Evolutionary conservation across 208 protist species (phyloP), one percentile per base, ranked within the genome.

Genomic region (Tritrichomonas musculus): DNA sequence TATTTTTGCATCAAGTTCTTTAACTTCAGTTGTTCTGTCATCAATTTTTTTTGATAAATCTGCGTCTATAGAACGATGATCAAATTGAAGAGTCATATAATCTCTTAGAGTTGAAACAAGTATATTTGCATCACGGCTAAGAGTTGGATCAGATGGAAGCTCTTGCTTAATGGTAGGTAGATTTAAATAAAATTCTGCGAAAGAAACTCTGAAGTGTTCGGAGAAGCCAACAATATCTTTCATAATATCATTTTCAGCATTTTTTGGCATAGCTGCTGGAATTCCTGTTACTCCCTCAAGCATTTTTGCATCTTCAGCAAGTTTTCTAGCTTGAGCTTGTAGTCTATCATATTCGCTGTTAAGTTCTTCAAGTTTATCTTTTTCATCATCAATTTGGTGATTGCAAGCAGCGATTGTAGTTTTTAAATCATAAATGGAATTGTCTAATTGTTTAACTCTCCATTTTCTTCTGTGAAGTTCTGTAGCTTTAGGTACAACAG

Each of bases 391-490:
- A 14, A 88, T n/a, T 39, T 88, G 77, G 5, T 88, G 41, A 47
- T 88, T 88, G 20, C 47, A 57, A 17, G 77, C 77, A n/a, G 77
- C 77, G 2, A 88, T n/a, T 55, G 77, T 88, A 9, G 77, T 88
- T 30, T 88, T 88, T 5, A 88, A 57, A 57, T 88, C 77, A 49
- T 36, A 88, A 5, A 88, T 88, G 11, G 77, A 44, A n/a, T 88
- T 88, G 57, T 88, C 77, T 88, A 88, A 88, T 88, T 88, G 77
- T 88, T 88, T 44, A 14, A 88, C 44, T 57, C 77, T 53, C 77
- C 77, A 88, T 39, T 44, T 53, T 14, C 77, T 47, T 33, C 77
- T 5, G 39, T 88, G 77, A 41, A 88, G 53, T 60, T 88, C 77
- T 17, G 77, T 33, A 44, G 77, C 77, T 17, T 17, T 88, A 39